Percentiles rank a stretch among this genome's conserved stretches.
Evolutionary conservation across 805 yeast species (phyloP).

Genomic region (Kockiozyma suomiensis): DNA sequence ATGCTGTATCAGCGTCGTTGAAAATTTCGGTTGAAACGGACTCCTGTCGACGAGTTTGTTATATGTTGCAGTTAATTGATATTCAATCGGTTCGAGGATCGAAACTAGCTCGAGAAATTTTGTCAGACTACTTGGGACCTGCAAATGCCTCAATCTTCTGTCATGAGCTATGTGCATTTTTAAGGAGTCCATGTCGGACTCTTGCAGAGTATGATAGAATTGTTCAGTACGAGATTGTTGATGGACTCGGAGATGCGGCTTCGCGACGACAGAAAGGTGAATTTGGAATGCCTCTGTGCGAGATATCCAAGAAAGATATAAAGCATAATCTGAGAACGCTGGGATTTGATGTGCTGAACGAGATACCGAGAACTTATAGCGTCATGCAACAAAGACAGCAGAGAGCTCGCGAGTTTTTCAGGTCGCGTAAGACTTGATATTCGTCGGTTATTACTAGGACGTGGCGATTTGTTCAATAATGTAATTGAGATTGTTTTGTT

Average conservation of each 20-base stretch:
- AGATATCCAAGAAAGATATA: slow-evolving; percentile 3
- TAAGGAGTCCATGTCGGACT: slow-evolving; percentile 23
- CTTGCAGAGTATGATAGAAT: slow-evolving; percentile 25
- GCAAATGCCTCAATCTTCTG: slow-evolving; percentile 13
- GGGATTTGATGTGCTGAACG: slow-evolving; percentile 8
- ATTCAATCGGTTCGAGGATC: slow-evolving; percentile 18
- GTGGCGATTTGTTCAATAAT: neutral
- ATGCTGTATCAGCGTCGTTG: neutral
- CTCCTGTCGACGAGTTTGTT: slow-evolving; percentile 1
- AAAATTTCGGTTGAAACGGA: slow-evolving; percentile 1
- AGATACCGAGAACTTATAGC: slow-evolving; percentile 22
- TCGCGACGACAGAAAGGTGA: slow-evolving; percentile 4
- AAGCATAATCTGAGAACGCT: neutral
- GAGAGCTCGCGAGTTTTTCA: neutral
- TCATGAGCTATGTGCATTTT: slow-evolving; percentile 23
- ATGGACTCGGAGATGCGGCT: neutral
- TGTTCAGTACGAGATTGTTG: slow-evolving; percentile 19
- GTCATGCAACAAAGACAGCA: neutral
- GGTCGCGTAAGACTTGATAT: neutral
- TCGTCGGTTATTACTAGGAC: neutral
- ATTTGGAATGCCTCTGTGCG: slow-evolving; percentile 11
- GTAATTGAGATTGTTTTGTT: too few relatives aligned
- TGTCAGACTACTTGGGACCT: slow-evolving; percentile 24
- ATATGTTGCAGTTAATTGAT: slow-evolving; percentile 22
- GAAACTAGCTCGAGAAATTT: neutral